Evolutionary conservation across 768 basidiomycete genomes (phyloP).

Genomic region (Pluteus cervinus): DNA sequence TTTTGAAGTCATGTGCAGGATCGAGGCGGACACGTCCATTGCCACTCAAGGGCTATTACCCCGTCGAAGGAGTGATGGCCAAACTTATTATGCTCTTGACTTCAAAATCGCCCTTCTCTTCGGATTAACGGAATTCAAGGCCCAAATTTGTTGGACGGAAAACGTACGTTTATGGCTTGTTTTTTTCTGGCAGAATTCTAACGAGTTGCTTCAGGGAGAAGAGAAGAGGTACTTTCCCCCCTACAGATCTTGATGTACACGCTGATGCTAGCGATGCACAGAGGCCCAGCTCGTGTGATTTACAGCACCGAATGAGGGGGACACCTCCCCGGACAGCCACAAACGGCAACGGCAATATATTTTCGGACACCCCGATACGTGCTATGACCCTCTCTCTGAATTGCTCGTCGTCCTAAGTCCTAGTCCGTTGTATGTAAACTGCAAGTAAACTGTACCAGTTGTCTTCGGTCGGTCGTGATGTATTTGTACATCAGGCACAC

Average conservation of each 20-base stretch:
- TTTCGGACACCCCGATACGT: too few relatives aligned
- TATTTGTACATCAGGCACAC: too few relatives aligned
- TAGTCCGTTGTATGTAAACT: too few relatives aligned
- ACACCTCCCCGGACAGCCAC: too few relatives aligned
- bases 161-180: slow-evolving; percentile 9
- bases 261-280: neutral
- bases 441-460: too few relatives aligned
- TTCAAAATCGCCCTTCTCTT: slow-evolving; percentile 13
- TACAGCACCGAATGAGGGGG: too few relatives aligned
- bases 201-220: too few relatives aligned
- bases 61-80: slow-evolving; percentile 5
- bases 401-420: too few relatives aligned
- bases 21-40: slow-evolving; percentile 6
- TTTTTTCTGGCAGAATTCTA: too few relatives aligned
- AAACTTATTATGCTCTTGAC: slow-evolving; percentile 10
- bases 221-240: slow-evolving; percentile 5
- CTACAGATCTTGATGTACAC: neutral
- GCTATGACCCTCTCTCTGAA: too few relatives aligned
- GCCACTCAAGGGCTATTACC: slow-evolving; percentile 4
- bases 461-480: too few relatives aligned
- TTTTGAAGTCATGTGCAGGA: slow-evolving; percentile 3
- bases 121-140: slow-evolving; percentile 12
- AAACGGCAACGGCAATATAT: too few relatives aligned
- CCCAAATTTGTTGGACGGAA: slow-evolving; percentile 11
- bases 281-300: slow-evolving; percentile 5